These are phyloP conservation scores for Daedaleopsis sinensis DNA, from an alignment of 768 basidiomycete genomes.

Conservation along the genomic window DNA sequence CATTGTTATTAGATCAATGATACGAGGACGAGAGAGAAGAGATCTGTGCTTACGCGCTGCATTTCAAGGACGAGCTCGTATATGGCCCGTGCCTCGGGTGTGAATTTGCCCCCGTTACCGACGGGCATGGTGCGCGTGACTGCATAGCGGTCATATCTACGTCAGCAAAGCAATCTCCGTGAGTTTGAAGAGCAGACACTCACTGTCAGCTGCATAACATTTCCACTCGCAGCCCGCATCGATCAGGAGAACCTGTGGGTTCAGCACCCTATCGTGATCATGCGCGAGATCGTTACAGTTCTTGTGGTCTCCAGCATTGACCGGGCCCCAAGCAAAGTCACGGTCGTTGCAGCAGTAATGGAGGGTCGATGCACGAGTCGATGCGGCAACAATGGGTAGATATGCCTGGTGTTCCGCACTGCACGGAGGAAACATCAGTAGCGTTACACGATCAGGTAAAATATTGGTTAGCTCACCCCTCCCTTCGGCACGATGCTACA, in stretches of 20 bases:
- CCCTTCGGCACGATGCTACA: conserved; percentile 84
- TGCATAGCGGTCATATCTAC: conserved; percentile 7
- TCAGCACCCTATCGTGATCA: conserved; percentile 42
- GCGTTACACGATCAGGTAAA: background rate
- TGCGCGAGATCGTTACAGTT: conserved; percentile 54
- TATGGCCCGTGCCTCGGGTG: conserved; percentile 76
- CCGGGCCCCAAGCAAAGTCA: conserved; percentile 84
- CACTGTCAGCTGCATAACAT: conserved; percentile 67
- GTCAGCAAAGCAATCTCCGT: conserved; percentile 8
- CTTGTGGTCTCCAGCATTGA: conserved; percentile 53
- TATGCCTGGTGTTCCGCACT: conserved; percentile 90
- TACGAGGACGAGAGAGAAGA: background rate
- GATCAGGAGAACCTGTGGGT: conserved; percentile 81
- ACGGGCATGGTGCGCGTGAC: conserved; percentile 82
- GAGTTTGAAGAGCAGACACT: conserved; percentile 20
- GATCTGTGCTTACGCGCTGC: conserved; percentile 63
- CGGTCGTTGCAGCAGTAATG: conserved; percentile 96
- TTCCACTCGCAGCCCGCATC: conserved; percentile 95
- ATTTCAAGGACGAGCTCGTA: conserved; percentile 89
- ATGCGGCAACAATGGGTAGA: conserved; percentile 89
- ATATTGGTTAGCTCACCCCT: conserved; percentile 60
- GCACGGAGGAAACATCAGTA: background rate
- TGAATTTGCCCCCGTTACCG: conserved; percentile 93
- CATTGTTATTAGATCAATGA: background rate
- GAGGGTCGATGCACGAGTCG: conserved; percentile 83